These are phyloP conservation scores for Schizosaccharomyces octosporus DNA, from an alignment of 805 yeast species.

Conservation along the genomic window DNA sequence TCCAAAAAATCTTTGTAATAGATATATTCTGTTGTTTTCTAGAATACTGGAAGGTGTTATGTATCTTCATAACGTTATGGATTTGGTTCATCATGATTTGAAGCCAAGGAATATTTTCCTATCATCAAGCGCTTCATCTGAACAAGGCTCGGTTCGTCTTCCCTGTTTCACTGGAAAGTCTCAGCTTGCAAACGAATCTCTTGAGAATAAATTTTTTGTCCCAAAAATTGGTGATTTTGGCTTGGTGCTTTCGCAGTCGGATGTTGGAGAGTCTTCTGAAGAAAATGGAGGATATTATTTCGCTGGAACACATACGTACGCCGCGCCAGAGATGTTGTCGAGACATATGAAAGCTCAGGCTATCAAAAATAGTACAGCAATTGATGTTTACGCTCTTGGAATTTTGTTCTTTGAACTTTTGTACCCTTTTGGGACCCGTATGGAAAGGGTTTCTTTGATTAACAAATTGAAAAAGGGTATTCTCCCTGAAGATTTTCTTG, in stretches of 20 bases:
- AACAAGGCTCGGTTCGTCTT: not conserved
- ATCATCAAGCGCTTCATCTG: not conserved
- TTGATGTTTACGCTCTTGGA: constrained; percentile 1
- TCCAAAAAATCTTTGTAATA: not conserved
- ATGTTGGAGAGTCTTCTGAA: not conserved
- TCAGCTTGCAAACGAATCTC: not conserved
- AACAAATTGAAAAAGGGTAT: not conserved
- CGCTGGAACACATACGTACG: constrained; percentile 1
- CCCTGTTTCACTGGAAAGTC: not conserved
- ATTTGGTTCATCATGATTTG: constrained; percentile 1
- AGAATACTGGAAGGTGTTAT: constrained; percentile 1
- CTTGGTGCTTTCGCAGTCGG: not conserved
- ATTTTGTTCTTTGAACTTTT: constrained; percentile 1
- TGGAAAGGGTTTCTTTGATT: constrained; percentile 1
- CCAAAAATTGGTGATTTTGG: constrained; percentile 4
- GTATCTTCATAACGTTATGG: constrained; percentile 1
- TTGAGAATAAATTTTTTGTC: not conserved
- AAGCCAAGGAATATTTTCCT: constrained; percentile 2
- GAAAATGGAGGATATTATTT: too few species aligned
- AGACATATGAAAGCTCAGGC: not conserved
- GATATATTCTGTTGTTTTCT: not conserved
- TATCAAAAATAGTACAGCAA: not conserved
- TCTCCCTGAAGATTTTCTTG: not conserved
- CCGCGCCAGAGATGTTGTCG: not conserved
- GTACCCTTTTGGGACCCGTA: constrained; percentile 1